These are phyloP conservation scores for Aspergillus niger DNA, from an alignment of 2,329 filamentous ascomycete genomes.

Conservation along the genomic window DNA sequence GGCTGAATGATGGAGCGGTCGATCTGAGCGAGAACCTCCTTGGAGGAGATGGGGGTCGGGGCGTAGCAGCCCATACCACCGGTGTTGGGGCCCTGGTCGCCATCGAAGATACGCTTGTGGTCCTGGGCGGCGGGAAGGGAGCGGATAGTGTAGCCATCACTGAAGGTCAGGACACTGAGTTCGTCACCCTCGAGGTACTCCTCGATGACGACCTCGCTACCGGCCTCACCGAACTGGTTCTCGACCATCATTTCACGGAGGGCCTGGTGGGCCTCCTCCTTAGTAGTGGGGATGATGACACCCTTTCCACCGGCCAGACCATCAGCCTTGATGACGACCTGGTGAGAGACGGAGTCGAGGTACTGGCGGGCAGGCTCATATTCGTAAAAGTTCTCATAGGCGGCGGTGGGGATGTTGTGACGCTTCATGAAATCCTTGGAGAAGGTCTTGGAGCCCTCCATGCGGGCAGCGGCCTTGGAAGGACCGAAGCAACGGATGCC, in stretches of 20 bases:
- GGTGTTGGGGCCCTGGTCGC: slow-evolving; percentile 88
- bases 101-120: slow-evolving; percentile 92
- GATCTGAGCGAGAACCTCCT: slow-evolving; percentile 73
- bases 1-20: slow-evolving; percentile 83
- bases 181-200: slow-evolving; percentile 92
- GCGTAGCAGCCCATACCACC: slow-evolving; percentile 98
- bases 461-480: slow-evolving; percentile 75
- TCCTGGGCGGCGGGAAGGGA: slow-evolving; percentile 91
- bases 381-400: slow-evolving; percentile 83
- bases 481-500: slow-evolving; percentile 86
- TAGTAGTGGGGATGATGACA: slow-evolving; percentile 81
- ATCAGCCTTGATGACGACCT: slow-evolving; percentile 90
- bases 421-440: slow-evolving; percentile 97
- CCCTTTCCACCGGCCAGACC: slow-evolving; percentile 94
- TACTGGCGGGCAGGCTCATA: slow-evolving; percentile 74
- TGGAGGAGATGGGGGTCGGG: slow-evolving; percentile 77
- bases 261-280: slow-evolving; percentile 78
- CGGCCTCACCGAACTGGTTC: slow-evolving; percentile 81
- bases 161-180: slow-evolving; percentile 86
- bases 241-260: slow-evolving; percentile 89
- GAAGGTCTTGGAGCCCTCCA: slow-evolving; percentile 97
- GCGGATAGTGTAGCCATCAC: slow-evolving; percentile 80
- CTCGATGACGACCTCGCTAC: slow-evolving; percentile 91
- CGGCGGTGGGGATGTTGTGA: slow-evolving; percentile 85
- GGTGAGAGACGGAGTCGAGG: slow-evolving; percentile 68